Percentiles rank a stretch among this genome's conserved stretches.
These are phyloP conservation scores for Fusarium sp. DNA, from an alignment of 2,329 filamentous ascomycete genomes.

Conservation along the genomic window DNA sequence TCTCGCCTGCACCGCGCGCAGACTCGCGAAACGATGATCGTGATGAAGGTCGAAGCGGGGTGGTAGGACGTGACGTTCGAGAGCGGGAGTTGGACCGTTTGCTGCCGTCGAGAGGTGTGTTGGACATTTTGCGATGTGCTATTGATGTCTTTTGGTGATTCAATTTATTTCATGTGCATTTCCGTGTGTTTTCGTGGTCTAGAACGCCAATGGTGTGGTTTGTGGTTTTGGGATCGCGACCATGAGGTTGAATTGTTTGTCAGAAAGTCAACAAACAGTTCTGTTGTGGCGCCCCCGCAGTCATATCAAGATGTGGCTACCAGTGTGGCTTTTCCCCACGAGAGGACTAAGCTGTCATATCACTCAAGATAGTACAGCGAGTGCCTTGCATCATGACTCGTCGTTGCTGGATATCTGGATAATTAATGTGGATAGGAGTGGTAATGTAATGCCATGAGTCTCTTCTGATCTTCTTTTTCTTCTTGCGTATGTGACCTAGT, in stretches of 20 bases:
- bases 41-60: constrained; percentile 90
- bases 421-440: too few relatives aligned
- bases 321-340: constrained; percentile 30
- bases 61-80: constrained; percentile 84
- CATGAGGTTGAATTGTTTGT: constrained; percentile 20
- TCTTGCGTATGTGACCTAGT: background rate
- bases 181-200: background rate
- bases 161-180: background rate
- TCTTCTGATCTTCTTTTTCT: background rate
- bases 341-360: constrained; percentile 1
- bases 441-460: background rate
- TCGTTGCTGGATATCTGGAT: background rate
- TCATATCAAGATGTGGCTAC: constrained; percentile 28
- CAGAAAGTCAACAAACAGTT: constrained; percentile 40
- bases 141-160: background rate
- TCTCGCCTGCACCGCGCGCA: constrained; percentile 67
- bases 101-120: constrained; percentile 46
- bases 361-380: constrained; percentile 5
- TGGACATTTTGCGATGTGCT: constrained; percentile 43
- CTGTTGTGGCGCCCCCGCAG: constrained; percentile 36
- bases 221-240: constrained; percentile 9
- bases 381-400: constrained; percentile 11
- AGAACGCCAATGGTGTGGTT: background rate
- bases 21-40: constrained; percentile 89
- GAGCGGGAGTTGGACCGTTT: constrained; percentile 73